Percentiles rank a stretch among this genome's conserved stretches.
Conservation (phyloP, 1,284 basidiomycete genomes). For the Fistulina hepatica region DNA sequence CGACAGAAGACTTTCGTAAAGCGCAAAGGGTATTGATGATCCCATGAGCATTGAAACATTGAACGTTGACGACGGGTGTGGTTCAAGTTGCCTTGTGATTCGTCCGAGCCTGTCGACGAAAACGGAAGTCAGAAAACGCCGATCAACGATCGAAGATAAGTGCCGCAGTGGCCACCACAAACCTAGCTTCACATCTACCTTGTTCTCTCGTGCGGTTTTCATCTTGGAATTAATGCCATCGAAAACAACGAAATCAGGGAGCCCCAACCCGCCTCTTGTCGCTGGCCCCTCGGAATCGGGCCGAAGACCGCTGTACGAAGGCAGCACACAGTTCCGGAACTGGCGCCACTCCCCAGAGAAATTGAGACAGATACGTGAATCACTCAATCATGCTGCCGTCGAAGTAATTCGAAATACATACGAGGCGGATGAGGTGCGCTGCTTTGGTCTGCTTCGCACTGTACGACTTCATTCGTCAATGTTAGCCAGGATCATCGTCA, state of each 20-base stretch:
- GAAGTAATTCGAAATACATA: conserved; percentile 64
- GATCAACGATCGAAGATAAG: too few species aligned
- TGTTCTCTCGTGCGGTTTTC: too few species aligned
- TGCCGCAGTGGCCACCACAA: too few species aligned
- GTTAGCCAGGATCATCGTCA: conserved; percentile 55
- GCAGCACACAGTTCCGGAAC: conserved; percentile 76
- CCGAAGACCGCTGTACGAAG: conserved; percentile 50
- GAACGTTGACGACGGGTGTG: too few species aligned
- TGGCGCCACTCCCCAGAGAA: conserved; percentile 76
- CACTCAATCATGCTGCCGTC: conserved; percentile 68
- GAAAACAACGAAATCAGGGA: too few species aligned
- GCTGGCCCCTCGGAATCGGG: conserved; percentile 16
- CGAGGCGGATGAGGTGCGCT: conserved; percentile 66
- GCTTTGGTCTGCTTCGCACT: conserved; percentile 3
- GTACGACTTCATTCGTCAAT: conserved; percentile 12
- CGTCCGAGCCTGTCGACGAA: too few species aligned
- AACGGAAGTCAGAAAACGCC: too few species aligned
- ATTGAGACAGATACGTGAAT: conserved; percentile 46
- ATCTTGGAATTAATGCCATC: too few species aligned
- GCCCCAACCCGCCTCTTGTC: too few species aligned
- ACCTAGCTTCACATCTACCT: too few species aligned
- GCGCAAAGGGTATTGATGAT: conserved; percentile 26
- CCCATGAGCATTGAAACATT: too few species aligned
- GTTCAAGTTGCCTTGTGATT: too few species aligned
- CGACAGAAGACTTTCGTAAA: conserved; percentile 41